Conservation (phyloP, 306 rosid species). For the Arachis stenosperma region DNA sequence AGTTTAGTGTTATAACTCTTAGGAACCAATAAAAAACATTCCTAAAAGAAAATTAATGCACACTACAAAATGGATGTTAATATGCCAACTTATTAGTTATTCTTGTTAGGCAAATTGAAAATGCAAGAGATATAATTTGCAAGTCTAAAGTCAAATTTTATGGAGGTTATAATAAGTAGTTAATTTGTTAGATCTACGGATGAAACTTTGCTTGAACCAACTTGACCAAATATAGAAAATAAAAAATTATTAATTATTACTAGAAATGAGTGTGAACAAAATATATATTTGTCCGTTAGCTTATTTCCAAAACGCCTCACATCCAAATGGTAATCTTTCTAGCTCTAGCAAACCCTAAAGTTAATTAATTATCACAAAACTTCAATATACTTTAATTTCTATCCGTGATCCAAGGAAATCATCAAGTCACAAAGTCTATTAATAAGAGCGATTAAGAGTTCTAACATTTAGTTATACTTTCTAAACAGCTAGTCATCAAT, state of each 20-base stretch:
- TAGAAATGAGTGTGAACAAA: background rate
- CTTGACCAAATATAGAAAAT: background rate
- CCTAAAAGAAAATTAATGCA: background rate
- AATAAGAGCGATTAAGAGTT: no score
- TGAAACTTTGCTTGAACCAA: background rate
- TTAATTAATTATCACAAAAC: no score
- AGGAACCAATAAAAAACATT: background rate
- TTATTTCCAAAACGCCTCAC: no score
- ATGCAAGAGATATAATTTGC: background rate
- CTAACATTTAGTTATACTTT: no score
- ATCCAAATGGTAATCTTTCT: no score
- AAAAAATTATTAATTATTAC: background rate
- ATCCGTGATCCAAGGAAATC: no score
- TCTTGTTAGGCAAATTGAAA: background rate
- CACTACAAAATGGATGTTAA: slow-evolving; percentile 4
- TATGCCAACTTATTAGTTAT: slow-evolving; percentile 13
- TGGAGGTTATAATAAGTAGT: background rate
- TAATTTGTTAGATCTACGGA: background rate
- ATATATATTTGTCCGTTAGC: no score
- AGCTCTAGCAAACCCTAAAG: no score
- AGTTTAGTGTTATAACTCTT: background rate
- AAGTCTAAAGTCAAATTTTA: background rate
- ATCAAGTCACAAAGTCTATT: no score
- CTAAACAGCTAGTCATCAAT: no score
- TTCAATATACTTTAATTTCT: no score